phyloP scores from a whole-genome alignment of 2,329 filamentous ascomycete genomes.

The Trichoderma citrinoviride region DNA sequence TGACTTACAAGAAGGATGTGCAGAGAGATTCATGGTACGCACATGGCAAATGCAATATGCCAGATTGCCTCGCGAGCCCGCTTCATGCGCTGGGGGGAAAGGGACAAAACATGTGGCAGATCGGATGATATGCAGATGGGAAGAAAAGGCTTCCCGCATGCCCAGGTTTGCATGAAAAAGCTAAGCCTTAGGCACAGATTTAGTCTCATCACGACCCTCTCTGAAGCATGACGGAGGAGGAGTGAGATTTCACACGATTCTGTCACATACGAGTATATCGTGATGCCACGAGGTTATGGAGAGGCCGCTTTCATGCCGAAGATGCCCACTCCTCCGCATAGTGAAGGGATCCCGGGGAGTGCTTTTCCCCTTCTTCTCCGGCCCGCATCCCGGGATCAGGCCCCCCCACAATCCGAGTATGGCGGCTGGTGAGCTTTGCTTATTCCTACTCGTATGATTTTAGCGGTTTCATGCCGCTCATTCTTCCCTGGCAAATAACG shows the following conservation, averaged over 20 bases:
- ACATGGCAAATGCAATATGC: neutral
- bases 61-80: neutral
- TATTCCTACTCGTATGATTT: neutral
- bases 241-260: neutral
- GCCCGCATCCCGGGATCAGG: neutral
- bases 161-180: neutral
- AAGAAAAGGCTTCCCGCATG: neutral
- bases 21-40: neutral
- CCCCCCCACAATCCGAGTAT: neutral
- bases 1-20: neutral
- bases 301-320: no score
- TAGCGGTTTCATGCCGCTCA: neutral
- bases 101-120: neutral
- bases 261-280: neutral
- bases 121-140: conserved; percentile 5
- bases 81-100: neutral
- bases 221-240: neutral
- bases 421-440: no score
- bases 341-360: no score
- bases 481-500: neutral
- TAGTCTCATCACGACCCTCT: neutral
- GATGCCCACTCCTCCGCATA: no score
- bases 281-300: no score
- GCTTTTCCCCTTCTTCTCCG: no score
- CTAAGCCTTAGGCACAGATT: neutral